Percentiles rank a stretch among this genome's conserved stretches.
phyloP scores from a whole-genome alignment of 1,284 basidiomycete species.

The Phaffia rhodozyma region DNA sequence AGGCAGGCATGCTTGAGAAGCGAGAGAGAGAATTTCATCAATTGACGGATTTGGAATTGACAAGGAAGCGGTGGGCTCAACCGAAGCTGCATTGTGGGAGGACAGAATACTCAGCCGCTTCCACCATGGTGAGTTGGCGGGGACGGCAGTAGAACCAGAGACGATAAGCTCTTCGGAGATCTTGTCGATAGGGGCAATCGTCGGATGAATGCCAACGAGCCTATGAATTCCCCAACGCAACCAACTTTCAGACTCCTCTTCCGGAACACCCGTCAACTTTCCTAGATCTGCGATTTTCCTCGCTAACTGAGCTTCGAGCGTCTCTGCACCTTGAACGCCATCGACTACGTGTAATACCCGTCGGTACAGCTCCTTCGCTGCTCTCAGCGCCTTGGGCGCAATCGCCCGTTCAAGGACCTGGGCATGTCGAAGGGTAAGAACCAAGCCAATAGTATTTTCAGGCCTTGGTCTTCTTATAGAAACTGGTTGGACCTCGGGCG shows the following conservation, averaged over 20 bases:
- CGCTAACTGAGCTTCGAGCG: conserved; percentile 22
- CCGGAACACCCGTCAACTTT: conserved; percentile 23
- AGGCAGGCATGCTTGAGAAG: conserved; percentile 17
- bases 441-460: conserved; percentile 40
- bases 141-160: neutral
- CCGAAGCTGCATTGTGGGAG: too few relatives aligned
- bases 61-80: neutral
- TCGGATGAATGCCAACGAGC: neutral
- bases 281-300: conserved; percentile 33
- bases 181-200: neutral
- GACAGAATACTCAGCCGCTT: too few relatives aligned
- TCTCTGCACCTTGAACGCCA: neutral
- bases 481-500: neutral
- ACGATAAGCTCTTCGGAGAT: too few relatives aligned
- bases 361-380: conserved; percentile 52
- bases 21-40: neutral
- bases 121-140: neutral
- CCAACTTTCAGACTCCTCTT: conserved; percentile 27
- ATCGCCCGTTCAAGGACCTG: conserved; percentile 56
- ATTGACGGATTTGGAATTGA: conserved; percentile 4
- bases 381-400: conserved; percentile 43
- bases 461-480: neutral
- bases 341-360: conserved; percentile 35
- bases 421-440: conserved; percentile 52
- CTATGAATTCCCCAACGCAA: conserved; percentile 30